Base-by-base conservation (phyloP, 768 basidiomycete genomes). In the Auricularia sp. region DNA sequence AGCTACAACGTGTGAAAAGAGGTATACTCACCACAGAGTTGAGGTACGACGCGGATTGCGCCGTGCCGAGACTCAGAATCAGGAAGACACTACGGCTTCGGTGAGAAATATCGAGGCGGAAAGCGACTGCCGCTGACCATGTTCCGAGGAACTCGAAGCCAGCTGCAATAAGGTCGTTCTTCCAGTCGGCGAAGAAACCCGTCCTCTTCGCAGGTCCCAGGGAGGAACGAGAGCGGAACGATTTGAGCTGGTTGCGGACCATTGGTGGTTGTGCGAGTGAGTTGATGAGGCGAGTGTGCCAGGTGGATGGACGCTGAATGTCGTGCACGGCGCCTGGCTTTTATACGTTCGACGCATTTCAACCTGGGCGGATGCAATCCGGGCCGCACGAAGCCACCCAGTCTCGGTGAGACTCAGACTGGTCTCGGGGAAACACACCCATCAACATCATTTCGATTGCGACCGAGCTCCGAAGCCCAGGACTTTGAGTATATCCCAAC, bases 151-250 rank as follows among this genome's bases (percentile, higher is more conserved):
- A 59, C 56, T 59, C 56, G 29, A 59, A 59, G 8, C 56, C 21
- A 33, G 56, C 56, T 7, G 56, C 56, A 18, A 35, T 23, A 2
- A 59, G 34, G 56, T 59, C 56, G 53, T 54, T 54, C 11, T 18
- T 8, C 53, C 53, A 54, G 53, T 54, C 53, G 53, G n/a, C 29
- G 53, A n/a, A 18, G n/a, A n/a, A 54, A 18, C 53, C n/a, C 29
- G 53, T 54, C 53, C 18, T 42, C 29, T 29, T 29, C 29, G 29
- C 29, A 29, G 29, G 29, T 29, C 29, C 29, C 29, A 29, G 29
- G 29, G 29, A 69, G 3, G 56, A 51, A 39, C 39, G 65, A 63
- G n/a, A 58, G 39, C 39, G 35, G 8, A 58, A 33, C 7, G 62
- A n/a, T 10, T 36, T 23, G 58, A 64, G 44, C 62, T 36, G 18